phyloP scores from a whole-genome alignment of 345 rosid species.

The Erucastrum elatum region DNA sequence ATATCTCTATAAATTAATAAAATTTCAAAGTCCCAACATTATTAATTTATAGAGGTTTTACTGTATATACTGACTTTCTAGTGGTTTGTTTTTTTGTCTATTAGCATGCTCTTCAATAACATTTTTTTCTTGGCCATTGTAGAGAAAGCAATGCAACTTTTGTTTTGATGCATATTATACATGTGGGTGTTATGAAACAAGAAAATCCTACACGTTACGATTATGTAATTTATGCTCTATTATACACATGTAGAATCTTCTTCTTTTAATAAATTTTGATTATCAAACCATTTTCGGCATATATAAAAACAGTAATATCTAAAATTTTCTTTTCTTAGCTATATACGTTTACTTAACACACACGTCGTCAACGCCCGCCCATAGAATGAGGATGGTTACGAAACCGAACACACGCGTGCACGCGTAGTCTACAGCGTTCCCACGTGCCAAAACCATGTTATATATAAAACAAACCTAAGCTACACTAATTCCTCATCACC shows the following conservation, averaged over 20 bases:
- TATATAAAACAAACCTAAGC: conserved; percentile 11
- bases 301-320: background rate
- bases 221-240: background rate
- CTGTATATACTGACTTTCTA: no score
- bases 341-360: conserved; percentile 30
- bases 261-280: background rate
- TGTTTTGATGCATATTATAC: background rate
- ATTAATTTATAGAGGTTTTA: no score
- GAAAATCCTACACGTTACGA: background rate
- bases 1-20: no score
- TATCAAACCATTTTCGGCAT: background rate
- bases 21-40: no score
- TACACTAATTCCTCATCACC: conserved; percentile 27
- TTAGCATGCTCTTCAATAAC: background rate
- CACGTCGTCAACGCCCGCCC: conserved; percentile 36
- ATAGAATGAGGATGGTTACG: conserved; percentile 25
- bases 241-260: background rate
- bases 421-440: background rate
- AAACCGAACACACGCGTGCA: conserved; percentile 23
- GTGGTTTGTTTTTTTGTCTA: no score
- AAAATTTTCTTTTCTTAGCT: conserved; percentile 31
- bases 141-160: background rate
- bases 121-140: background rate
- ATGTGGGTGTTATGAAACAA: background rate
- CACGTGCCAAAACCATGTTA: conserved; percentile 16